Evolutionary conservation across 139 green algal genomes (phyloP).

Genomic region (Chlamydomonas sphaeroides): DNA sequence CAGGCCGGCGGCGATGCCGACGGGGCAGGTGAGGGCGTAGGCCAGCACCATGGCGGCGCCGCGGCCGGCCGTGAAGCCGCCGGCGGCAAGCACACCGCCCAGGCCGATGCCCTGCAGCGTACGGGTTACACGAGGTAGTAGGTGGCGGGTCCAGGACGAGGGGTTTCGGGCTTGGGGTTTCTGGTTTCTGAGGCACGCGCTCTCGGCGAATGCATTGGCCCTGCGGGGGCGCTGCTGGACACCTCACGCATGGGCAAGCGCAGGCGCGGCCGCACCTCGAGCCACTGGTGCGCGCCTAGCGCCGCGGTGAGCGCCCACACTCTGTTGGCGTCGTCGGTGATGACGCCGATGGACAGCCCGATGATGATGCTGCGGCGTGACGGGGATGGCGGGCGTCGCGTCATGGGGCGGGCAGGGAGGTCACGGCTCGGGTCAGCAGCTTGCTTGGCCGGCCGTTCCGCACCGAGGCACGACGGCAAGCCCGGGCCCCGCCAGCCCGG

Average conservation of each 20-base stretch:
- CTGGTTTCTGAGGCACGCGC: not conserved
- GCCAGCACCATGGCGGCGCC: not conserved
- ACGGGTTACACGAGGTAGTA: no score
- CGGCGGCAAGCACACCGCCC: not conserved
- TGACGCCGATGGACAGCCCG: constrained; percentile 28
- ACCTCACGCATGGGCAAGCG: not conserved
- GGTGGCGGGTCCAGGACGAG: not conserved
- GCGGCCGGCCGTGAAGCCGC: not conserved
- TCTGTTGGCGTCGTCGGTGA: not conserved
- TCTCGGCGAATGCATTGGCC: not conserved
- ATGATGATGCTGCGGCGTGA: constrained; percentile 45
- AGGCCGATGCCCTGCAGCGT: not conserved
- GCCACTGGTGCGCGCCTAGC: constrained; percentile 23
- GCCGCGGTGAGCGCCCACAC: not conserved
- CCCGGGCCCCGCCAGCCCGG: no score
- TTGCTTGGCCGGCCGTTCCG: no score
- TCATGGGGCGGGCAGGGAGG: not conserved
- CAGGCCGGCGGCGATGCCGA: constrained; percentile 18
- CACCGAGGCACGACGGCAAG: no score
- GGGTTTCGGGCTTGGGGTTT: no score
- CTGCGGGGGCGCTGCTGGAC: not conserved
- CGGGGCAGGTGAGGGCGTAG: constrained; percentile 15
- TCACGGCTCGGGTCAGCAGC: not conserved
- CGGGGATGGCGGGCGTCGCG: not conserved
- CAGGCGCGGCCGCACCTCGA: not conserved